Base-by-base conservation (phyloP, 305 asterid species). In the Caryopteris hybrid region DNA sequence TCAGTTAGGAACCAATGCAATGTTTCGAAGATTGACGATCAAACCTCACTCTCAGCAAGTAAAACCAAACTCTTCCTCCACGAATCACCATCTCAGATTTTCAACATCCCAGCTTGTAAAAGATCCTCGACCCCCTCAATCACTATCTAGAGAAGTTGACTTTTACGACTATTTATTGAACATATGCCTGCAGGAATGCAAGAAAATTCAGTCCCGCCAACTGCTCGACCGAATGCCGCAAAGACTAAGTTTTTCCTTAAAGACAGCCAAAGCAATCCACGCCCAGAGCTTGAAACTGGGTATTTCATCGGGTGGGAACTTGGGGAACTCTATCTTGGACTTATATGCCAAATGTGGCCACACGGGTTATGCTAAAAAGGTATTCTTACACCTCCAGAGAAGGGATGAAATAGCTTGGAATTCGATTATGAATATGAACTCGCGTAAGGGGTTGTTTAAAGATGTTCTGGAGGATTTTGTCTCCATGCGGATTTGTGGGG, bases 311-410 rank as follows among this genome's bases (percentile, higher is more conserved):
- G 53, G 78, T 48, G 85, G 88, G 55, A 66, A 61, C 34, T 63
- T 90, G 68, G 90, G 80, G 69, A 81, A 74, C 78, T 84, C 88
- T 69, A 84, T 92, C 71, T 82, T 88, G 71, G 98, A 92, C 75
- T 88, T 92, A 61, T 92, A 89, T 47, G 84, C 92, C 70, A 92
- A 89, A 77, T 86, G 95, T 23, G 95, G 97, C 38, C 77, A 82
- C 65, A 23, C 70, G 67, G 86, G 68, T 60, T 86, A 81, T 38
- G 87, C 92, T 2, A 79, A 76, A 48, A 82, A 80, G 73, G 73
- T 83, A 0, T 88, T 92, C 65, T 62, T 42, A 3, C 62, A 21
- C 47, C 92, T 92, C 33, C 78, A 71, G 69, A 71, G 48, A 54
- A 86, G 75, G 79, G 89, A 85, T 81, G 79, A 71, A 9, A 71